Conservation (phyloP, 306 rosid genomes). For the Rosa multiflora region DNA sequence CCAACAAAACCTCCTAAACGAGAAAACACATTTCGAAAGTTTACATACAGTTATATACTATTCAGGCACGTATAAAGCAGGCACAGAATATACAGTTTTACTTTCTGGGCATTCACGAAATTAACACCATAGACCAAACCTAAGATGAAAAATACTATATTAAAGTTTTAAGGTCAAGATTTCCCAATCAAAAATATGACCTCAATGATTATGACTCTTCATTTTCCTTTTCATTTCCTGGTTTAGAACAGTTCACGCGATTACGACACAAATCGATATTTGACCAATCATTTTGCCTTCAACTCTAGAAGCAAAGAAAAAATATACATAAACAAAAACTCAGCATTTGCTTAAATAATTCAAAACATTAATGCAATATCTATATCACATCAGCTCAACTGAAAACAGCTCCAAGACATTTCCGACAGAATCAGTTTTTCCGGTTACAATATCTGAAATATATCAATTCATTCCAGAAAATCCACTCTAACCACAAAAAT, state of each 20-base stretch:
- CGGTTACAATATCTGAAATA: conserved; percentile 24
- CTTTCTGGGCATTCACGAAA: conserved; percentile 21
- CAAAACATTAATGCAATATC: conserved; percentile 42
- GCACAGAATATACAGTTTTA: not conserved
- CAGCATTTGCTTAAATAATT: conserved; percentile 19
- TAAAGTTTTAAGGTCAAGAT: conserved; percentile 19
- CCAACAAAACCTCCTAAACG: not conserved
- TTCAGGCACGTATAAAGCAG: conserved; percentile 1
- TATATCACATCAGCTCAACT: conserved; percentile 67
- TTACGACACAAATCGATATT: conserved; percentile 36
- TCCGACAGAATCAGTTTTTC: conserved; percentile 29
- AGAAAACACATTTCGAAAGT: not conserved
- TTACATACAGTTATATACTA: not conserved
- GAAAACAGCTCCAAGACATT: conserved; percentile 36
- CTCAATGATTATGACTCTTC: conserved; percentile 25
- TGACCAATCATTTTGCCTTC: conserved; percentile 20
- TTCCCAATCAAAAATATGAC: conserved; percentile 26
- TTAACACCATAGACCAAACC: not conserved
- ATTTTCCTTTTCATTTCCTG: conserved; percentile 8
- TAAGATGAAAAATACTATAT: not conserved
- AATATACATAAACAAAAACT: conserved; percentile 8
- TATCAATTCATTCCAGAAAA: not conserved
- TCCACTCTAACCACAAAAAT: not conserved
- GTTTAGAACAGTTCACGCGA: conserved; percentile 37
- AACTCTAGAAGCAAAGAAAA: conserved; percentile 10